Evolutionary conservation across 1,139 yeast species (phyloP).

Genomic region (Pichia cactophila): DNA sequence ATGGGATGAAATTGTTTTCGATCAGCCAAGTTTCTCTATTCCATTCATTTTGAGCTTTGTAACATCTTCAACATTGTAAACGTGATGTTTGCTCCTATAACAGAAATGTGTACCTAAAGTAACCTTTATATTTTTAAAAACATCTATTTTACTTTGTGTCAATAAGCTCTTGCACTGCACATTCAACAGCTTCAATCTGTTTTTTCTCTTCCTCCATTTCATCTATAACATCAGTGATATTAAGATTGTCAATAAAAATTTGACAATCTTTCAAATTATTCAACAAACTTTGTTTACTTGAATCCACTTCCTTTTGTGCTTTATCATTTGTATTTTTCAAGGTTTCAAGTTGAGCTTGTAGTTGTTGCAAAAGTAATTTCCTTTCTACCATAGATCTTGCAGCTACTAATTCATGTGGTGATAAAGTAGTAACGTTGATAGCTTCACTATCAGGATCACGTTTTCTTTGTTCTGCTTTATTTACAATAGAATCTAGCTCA

Average conservation of each 20-base stretch:
- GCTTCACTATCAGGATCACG: not conserved
- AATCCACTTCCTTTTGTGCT: slow-evolving; percentile 3
- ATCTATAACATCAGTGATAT: slow-evolving; percentile 6
- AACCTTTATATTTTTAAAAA: not conserved
- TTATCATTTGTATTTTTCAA: slow-evolving; percentile 1
- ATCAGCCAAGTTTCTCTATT: slow-evolving; percentile 58
- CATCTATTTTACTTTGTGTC: not conserved
- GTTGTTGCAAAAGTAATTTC: not conserved
- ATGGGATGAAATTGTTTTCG: slow-evolving; percentile 45
- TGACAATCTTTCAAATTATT: slow-evolving; percentile 3
- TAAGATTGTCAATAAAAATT: slow-evolving; percentile 4
- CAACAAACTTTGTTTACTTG: slow-evolving; percentile 1
- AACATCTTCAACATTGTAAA: slow-evolving; percentile 43
- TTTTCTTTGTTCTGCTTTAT: slow-evolving; percentile 25
- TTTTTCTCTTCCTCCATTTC: slow-evolving; percentile 6
- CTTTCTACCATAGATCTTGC: slow-evolving; percentile 4
- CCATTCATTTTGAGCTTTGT: slow-evolving; percentile 52
- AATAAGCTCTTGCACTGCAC: slow-evolving; percentile 10
- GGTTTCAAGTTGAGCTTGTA: slow-evolving; percentile 1
- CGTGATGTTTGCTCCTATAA: too few species aligned
- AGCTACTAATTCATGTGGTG: slow-evolving; percentile 8
- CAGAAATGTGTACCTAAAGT: too few species aligned
- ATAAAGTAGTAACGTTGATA: slow-evolving; percentile 6
- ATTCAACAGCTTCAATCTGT: slow-evolving; percentile 9
- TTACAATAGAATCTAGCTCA: slow-evolving; percentile 59